Conservation (phyloP, 2,329 filamentous ascomycete species). For the Fusarium circinatum region DNA sequence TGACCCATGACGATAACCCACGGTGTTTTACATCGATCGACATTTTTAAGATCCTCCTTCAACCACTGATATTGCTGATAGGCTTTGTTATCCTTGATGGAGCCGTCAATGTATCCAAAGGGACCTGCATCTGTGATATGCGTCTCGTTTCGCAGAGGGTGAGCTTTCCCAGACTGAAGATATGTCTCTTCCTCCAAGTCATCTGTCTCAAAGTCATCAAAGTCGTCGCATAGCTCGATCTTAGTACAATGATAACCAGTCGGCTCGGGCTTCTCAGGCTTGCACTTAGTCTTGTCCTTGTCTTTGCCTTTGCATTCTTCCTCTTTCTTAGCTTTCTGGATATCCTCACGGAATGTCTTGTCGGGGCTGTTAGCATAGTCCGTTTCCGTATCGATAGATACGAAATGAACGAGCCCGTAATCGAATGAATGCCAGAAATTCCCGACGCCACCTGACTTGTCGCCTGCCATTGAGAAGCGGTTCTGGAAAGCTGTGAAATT, state of each 20-base stretch:
- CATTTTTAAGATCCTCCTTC: accelerated
- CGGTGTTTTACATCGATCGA: neutral
- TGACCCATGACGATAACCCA: conserved; percentile 3
- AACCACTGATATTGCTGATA: conserved; percentile 2
- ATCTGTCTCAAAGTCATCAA: neutral
- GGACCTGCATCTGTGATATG: neutral
- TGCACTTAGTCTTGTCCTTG: neutral
- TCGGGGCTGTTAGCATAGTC: neutral
- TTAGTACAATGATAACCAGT: neutral
- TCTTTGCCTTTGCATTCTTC: neutral
- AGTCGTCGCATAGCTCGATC: neutral
- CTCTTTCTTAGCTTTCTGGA: neutral
- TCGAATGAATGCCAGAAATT: conserved; percentile 9
- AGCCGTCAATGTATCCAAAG: neutral
- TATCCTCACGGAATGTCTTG: neutral
- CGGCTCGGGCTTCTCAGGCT: neutral
- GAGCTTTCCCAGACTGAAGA: neutral
- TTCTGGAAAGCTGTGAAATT: conserved; percentile 7
- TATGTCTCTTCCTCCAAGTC: neutral
- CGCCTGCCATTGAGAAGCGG: neutral
- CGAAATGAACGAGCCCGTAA: neutral
- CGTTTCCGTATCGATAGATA: neutral
- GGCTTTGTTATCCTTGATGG: neutral
- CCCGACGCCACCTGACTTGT: accelerated
- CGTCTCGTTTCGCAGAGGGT: neutral